phyloP scores from a whole-genome alignment of 352 stramenopile species.

The Phytophthora pistaciae region DNA sequence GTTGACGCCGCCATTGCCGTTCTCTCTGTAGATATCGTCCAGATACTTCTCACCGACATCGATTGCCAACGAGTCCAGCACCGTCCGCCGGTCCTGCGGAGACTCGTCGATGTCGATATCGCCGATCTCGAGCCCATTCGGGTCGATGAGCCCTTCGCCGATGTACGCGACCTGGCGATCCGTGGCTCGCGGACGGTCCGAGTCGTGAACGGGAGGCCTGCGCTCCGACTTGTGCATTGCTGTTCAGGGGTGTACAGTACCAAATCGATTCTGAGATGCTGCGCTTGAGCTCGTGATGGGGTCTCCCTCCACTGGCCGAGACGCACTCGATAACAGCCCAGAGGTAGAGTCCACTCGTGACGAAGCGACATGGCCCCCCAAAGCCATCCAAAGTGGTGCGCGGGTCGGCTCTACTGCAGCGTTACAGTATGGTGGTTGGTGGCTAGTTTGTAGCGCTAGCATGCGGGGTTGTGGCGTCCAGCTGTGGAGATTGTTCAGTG shows the following conservation, averaged over 20 bases:
- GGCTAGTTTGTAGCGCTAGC: not conserved
- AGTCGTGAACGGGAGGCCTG: constrained; percentile 11
- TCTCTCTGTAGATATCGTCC: constrained; percentile 65
- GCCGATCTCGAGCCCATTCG: constrained; percentile 38
- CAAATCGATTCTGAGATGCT: constrained; percentile 14
- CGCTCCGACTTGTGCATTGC: not conserved
- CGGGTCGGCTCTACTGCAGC: not conserved
- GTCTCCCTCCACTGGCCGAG: not conserved
- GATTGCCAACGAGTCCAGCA: constrained; percentile 65
- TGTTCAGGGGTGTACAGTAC: too few relatives aligned
- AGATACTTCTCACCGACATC: constrained; percentile 69
- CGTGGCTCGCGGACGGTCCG: constrained; percentile 9
- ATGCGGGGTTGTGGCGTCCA: not conserved
- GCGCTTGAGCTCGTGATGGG: not conserved
- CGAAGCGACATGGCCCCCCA: not conserved
- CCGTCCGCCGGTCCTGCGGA: constrained; percentile 1
- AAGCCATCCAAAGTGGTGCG: constrained; percentile 1
- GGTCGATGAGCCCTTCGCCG: constrained; percentile 62
- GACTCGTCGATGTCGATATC: constrained; percentile 48
- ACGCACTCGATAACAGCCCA: not conserved
- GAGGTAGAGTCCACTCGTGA: not conserved
- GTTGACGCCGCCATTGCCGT: constrained; percentile 29
- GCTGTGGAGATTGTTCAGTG: not conserved
- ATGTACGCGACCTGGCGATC: constrained; percentile 46
- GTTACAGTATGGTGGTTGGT: not conserved